These are phyloP conservation scores for Nannochloropsis gaditana DNA, from an alignment of 108 stramenopile genomes.

Conservation along the genomic window DNA sequence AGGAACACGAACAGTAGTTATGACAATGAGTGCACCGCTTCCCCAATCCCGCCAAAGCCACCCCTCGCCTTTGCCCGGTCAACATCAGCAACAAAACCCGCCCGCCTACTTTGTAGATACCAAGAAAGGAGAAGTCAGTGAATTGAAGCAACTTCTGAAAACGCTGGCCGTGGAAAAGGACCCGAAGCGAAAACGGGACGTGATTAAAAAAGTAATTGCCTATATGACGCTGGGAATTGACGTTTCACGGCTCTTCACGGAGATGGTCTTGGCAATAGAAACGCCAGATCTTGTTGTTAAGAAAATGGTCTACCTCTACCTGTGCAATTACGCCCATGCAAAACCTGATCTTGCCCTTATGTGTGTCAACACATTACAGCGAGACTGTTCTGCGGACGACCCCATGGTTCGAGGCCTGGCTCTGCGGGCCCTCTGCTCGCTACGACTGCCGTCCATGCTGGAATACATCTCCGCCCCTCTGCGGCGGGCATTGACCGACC, in stretches of 20 bases:
- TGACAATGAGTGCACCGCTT: neutral
- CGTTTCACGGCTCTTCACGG: slow-evolving; percentile 94
- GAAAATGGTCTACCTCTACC: slow-evolving; percentile 99
- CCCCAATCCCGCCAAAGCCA: neutral
- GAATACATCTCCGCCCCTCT: slow-evolving; percentile 74
- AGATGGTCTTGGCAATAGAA: slow-evolving; percentile 86
- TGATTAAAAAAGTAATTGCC: slow-evolving; percentile 99
- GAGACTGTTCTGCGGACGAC: slow-evolving; percentile 86
- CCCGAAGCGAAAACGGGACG: slow-evolving; percentile 86
- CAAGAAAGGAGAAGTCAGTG: slow-evolving; percentile 59
- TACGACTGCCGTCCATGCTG: slow-evolving; percentile 87
- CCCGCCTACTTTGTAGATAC: slow-evolving; percentile 54
- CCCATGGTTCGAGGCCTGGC: slow-evolving; percentile 99
- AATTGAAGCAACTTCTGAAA: slow-evolving; percentile 65
- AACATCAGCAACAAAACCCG: neutral
- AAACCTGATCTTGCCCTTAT: slow-evolving; percentile 97
- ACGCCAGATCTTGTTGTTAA: slow-evolving; percentile 97
- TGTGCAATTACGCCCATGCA: slow-evolving; percentile 88
- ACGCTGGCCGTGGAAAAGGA: slow-evolving; percentile 82
- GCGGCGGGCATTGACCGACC: slow-evolving; percentile 58
- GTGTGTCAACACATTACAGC: slow-evolving; percentile 96
- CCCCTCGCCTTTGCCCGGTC: neutral
- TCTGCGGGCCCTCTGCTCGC: slow-evolving; percentile 77
- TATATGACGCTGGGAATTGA: slow-evolving; percentile 99
- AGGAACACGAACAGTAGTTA: too few species aligned